phyloP scores from a whole-genome alignment of 2,329 filamentous ascomycete species.

The Gremmenia infestans region DNA sequence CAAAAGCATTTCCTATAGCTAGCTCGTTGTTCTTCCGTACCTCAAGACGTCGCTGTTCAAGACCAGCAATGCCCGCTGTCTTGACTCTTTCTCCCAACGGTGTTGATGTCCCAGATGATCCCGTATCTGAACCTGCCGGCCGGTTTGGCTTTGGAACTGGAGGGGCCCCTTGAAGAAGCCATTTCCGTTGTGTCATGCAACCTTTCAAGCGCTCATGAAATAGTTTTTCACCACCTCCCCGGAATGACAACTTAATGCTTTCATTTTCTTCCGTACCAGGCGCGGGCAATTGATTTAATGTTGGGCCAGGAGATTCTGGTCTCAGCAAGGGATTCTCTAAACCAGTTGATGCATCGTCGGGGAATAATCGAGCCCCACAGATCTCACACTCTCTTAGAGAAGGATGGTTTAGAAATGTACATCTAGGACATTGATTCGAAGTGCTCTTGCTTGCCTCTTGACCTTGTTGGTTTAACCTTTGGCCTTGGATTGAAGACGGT shows the following conservation, averaged over 20 bases:
- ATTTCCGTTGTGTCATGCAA: constrained; percentile 88
- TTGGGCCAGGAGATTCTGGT: constrained; percentile 74
- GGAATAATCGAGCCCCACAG: constrained; percentile 71
- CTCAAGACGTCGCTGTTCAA: constrained; percentile 80
- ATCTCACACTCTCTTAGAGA: constrained; percentile 85
- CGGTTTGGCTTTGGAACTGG: constrained; percentile 65
- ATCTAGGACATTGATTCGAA: constrained; percentile 70
- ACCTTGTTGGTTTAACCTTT: not conserved
- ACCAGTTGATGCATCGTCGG: constrained; percentile 41
- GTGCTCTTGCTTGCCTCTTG: constrained; percentile 32
- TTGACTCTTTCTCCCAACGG: constrained; percentile 42
- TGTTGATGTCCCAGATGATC: constrained; percentile 33
- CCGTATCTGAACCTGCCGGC: constrained; percentile 34
- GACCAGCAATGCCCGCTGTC: constrained; percentile 81
- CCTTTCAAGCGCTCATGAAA: constrained; percentile 87
- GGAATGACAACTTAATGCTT: constrained; percentile 86
- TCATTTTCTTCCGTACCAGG: constrained; percentile 56
- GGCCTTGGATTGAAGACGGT: constrained; percentile 2
- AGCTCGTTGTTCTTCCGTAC: constrained; percentile 88
- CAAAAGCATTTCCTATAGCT: constrained; percentile 89
- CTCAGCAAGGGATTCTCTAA: constrained; percentile 43
- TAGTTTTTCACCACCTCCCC: constrained; percentile 80
- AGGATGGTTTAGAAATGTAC: constrained; percentile 90
- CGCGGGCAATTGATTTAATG: constrained; percentile 38
- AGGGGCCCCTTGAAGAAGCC: constrained; percentile 85